A percentile compares a stretch with the other conserved stretches of the same genome.
phyloP scores from a whole-genome alignment of 352 stramenopile genomes.

The Phytophthora ohioensis region DNA sequence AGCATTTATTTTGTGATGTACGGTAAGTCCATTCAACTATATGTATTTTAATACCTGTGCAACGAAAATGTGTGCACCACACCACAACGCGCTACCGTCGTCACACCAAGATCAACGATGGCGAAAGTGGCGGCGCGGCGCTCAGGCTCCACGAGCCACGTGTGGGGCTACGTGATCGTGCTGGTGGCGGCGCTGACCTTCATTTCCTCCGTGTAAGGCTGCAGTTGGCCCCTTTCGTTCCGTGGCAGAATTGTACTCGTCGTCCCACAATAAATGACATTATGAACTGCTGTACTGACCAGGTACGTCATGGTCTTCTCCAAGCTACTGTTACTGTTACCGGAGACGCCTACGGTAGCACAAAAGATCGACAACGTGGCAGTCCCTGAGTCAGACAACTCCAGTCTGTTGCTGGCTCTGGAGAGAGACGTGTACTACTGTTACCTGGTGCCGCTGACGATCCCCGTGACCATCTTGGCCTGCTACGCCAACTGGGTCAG shows the following conservation, averaged over 20 bases:
- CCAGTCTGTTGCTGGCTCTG: slow-evolving; percentile 46
- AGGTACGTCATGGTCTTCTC: slow-evolving; percentile 85
- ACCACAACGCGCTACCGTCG: not conserved
- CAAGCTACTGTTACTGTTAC: slow-evolving; percentile 15
- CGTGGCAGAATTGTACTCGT: too few relatives aligned
- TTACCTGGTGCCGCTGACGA: slow-evolving; percentile 79
- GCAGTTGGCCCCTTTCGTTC: not conserved
- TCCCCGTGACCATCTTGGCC: slow-evolving; percentile 77
- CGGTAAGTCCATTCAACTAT: not conserved
- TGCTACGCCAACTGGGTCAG: slow-evolving; percentile 88
- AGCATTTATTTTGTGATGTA: too few relatives aligned
- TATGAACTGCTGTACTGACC: not conserved
- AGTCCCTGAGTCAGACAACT: slow-evolving; percentile 11
- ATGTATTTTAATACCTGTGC: not conserved
- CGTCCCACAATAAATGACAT: too few relatives aligned
- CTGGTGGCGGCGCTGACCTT: slow-evolving; percentile 57
- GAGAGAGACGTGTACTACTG: slow-evolving; percentile 84
- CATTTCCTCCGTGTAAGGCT: slow-evolving; percentile 68
- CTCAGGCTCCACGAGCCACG: slow-evolving; percentile 73
- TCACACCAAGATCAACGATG: slow-evolving; percentile 3
- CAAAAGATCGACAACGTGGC: not conserved
- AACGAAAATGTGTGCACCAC: not conserved
- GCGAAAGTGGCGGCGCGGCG: slow-evolving; percentile 43
- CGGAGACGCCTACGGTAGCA: not conserved
- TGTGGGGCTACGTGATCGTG: slow-evolving; percentile 86